Base-by-base conservation (phyloP, 495 filamentous ascomycete genomes). In the Letharia columbiana region DNA sequence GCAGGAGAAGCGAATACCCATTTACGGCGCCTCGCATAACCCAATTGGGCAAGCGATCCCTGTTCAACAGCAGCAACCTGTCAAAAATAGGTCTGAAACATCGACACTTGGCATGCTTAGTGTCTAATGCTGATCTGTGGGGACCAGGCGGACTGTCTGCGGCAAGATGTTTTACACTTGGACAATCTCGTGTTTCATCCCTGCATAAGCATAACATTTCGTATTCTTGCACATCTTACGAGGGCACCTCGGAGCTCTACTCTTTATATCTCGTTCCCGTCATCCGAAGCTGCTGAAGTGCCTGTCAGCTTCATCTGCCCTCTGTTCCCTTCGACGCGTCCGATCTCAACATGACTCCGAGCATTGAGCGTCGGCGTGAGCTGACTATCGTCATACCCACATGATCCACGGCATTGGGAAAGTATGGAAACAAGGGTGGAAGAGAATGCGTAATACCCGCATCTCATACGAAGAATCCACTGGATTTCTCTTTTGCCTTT, bases 81-180 rank as follows among this genome's bases (percentile, higher is more conserved):
- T 37, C 31, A 57, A 37, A 57, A 37, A 18, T 57, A 57, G 54
- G 33, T 20, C 54, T 57, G 54, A 57, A 57, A 57, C 54, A 10
- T 57, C 31, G 31, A 13, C 13, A 37, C 54, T 17, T 31, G 23
- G 23, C 23, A 23, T 54, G 12, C 15, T 2, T 54, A 15, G 23
- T 54, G 12, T 3, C 50, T 54, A 31, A 0, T 0, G 20, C 23
- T 28, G 49, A 8, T 23, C n/a, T 4, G 8, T 54, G 11, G 50
- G 28, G 3, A 13, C 12, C 1, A 54, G 50, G 33, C 31, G 17
- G 23, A 33, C 33, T 4, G 35, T 52, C 28, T 20, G 54, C 54
- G 54, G 54, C 54, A 13, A 57, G 0, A 35, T 37, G 54, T 57
- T 57, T 37, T 57, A 37, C 33, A 18, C 15, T n/a, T 20, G 18